Evolutionary conservation across 495 filamentous ascomycete species (phyloP).

Genomic region (Venustampulla echinocandica): DNA sequence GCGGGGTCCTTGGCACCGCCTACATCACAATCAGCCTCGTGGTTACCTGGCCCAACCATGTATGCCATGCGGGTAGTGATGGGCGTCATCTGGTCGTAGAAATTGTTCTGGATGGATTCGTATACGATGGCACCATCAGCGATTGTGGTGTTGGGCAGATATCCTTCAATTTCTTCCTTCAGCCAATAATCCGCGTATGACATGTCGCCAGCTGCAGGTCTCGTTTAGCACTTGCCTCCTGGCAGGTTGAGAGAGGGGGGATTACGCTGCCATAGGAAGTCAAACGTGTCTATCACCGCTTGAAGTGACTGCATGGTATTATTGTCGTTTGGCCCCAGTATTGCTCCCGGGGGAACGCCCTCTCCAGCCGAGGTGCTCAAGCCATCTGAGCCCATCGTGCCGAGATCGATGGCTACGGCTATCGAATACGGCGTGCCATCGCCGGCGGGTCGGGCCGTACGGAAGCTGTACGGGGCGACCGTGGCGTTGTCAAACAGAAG

Average conservation of each 20-base stretch:
- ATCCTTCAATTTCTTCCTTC: slow-evolving; percentile 32
- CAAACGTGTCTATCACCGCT: slow-evolving; percentile 15
- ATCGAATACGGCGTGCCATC: background rate
- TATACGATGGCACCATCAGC: slow-evolving; percentile 36
- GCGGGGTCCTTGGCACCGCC: too few relatives aligned
- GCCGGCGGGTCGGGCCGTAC: background rate
- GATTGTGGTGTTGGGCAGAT: slow-evolving; percentile 31
- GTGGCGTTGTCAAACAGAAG: background rate
- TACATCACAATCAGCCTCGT: slow-evolving; percentile 43
- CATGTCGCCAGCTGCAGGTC: slow-evolving; percentile 30
- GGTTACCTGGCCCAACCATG: slow-evolving; percentile 49
- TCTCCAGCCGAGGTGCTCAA: slow-evolving; percentile 9
- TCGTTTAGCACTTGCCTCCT: too few relatives aligned
- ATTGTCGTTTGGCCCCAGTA: slow-evolving; percentile 23
- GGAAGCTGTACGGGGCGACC: background rate
- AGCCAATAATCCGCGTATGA: slow-evolving; percentile 46
- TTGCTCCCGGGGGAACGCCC: slow-evolving; percentile 9
- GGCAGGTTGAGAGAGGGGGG: too few relatives aligned
- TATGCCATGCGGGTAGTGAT: slow-evolving; percentile 39
- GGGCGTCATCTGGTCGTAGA: slow-evolving; percentile 41
- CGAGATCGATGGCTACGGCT: background rate
- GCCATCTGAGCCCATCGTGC: background rate
- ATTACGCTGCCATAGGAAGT: slow-evolving; percentile 18
- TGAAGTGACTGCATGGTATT: slow-evolving; percentile 30
- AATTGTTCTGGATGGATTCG: slow-evolving; percentile 45